Conservation (phyloP, 352 stramenopile species). For the Poterioochromonas sp. region DNA sequence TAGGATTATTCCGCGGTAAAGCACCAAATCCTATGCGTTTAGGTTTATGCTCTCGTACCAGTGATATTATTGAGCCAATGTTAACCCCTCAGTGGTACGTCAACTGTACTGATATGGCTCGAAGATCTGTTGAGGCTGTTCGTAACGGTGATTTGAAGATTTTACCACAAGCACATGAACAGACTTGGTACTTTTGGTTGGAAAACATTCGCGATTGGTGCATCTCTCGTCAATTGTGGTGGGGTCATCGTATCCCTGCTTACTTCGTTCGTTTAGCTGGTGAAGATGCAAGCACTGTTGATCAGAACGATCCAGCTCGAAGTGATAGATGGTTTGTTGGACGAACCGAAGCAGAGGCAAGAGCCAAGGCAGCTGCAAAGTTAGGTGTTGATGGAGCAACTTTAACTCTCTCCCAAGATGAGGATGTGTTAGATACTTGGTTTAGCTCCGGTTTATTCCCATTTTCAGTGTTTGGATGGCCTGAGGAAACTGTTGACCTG, state of each 20-base stretch:
- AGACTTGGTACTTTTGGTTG: conserved; percentile 95
- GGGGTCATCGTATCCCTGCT: conserved; percentile 97
- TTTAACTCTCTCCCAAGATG: conserved; percentile 80
- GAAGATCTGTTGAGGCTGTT: conserved; percentile 81
- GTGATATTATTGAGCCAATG: conserved; percentile 96
- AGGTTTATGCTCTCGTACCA: conserved; percentile 90
- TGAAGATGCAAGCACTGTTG: conserved; percentile 45
- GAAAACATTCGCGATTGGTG: conserved; percentile 96
- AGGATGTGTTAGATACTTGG: conserved; percentile 99
- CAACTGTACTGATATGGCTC: conserved; percentile 87
- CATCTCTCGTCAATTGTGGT: conserved; percentile 97
- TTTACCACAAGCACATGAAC: conserved; percentile 85
- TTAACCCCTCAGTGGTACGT: conserved; percentile 99
- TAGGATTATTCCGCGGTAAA: conserved; percentile 90
- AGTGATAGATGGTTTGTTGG: conserved; percentile 89
- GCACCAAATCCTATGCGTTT: conserved; percentile 95
- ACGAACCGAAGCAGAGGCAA: conserved; percentile 73
- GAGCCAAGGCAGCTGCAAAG: conserved; percentile 65
- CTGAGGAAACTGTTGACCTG: conserved; percentile 68
- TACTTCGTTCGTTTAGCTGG: conserved; percentile 72
- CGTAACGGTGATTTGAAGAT: conserved; percentile 85
- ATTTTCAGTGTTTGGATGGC: conserved; percentile 85
- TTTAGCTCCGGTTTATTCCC: conserved; percentile 96
- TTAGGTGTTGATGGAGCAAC: conserved; percentile 61
- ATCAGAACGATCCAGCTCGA: conserved; percentile 52